Evolutionary conservation across 2,329 filamentous ascomycete genomes (phyloP).

Genomic region (Aspergillus alliaceus): DNA sequence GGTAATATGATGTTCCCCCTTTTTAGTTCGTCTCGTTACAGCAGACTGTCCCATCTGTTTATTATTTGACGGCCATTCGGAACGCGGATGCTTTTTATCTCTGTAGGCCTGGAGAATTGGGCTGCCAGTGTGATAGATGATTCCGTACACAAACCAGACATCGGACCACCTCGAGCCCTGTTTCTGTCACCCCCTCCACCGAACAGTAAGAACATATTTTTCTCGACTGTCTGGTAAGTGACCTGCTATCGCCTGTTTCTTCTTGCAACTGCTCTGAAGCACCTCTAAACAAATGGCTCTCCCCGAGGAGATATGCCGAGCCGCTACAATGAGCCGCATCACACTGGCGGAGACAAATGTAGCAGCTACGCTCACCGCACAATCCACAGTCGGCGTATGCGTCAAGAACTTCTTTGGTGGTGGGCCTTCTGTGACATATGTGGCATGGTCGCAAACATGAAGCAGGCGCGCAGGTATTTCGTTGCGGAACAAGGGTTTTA

Average conservation of each 20-base stretch:
- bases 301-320: neutral
- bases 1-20: neutral
- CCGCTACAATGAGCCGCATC: conserved; percentile 32
- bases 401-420: conserved; percentile 40
- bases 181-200: conserved; percentile 39
- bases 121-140: conserved; percentile 15
- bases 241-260: neutral
- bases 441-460: conserved; percentile 40
- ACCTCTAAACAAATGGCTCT: conserved; percentile 6
- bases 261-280: conserved; percentile 1
- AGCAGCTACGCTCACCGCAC: conserved; percentile 40
- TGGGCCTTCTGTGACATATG: conserved; percentile 43
- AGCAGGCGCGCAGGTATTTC: conserved; percentile 18
- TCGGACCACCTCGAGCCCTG: conserved; percentile 36
- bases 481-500: conserved; percentile 28
- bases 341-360: conserved; percentile 44
- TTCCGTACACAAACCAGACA: conserved; percentile 39
- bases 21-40: neutral
- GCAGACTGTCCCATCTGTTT: neutral
- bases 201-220: conserved; percentile 43
- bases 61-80: neutral
- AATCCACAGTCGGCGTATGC: conserved; percentile 44
- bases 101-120: neutral
- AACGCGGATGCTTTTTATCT: neutral
- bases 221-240: conserved; percentile 18